Conservation (phyloP, 352 stramenopile species). For the Phytophthora crassamura region DNA sequence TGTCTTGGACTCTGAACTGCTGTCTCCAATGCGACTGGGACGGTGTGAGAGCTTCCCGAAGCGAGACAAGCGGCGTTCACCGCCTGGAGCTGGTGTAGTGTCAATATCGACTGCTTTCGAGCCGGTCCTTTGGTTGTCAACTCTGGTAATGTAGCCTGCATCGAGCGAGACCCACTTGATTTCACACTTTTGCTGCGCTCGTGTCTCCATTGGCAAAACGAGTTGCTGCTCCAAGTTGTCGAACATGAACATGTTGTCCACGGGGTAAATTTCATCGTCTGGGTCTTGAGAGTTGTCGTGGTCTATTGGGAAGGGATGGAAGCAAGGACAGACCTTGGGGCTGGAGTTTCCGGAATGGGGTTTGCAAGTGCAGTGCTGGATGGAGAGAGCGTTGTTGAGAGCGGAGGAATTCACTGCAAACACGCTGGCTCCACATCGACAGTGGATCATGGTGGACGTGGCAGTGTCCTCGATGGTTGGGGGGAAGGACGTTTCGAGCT, state of each 20-base stretch:
- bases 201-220: slow-evolving; percentile 44
- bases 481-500: slow-evolving; percentile 34
- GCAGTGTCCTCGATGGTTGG: slow-evolving; percentile 20
- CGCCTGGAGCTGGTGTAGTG: not conserved
- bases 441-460: slow-evolving; percentile 36
- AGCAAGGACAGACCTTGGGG: slow-evolving; percentile 22
- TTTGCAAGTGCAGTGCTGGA: slow-evolving; percentile 34
- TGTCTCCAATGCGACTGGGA: not conserved
- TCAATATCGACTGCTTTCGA: too few species aligned
- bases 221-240: slow-evolving; percentile 44
- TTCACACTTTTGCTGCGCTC: slow-evolving; percentile 21
- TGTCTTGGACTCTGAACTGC: not conserved
- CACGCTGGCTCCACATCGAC: slow-evolving; percentile 54
- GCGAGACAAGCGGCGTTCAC: slow-evolving; percentile 12
- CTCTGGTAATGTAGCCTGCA: slow-evolving; percentile 26
- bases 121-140: not conserved
- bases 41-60: slow-evolving; percentile 17
- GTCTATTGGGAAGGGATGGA: slow-evolving; percentile 45
- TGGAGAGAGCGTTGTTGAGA: slow-evolving; percentile 18
- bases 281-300: slow-evolving; percentile 9
- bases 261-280: slow-evolving; percentile 28
- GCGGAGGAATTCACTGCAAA: slow-evolving; percentile 26
- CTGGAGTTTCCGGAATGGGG: not conserved
- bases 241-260: slow-evolving; percentile 35
- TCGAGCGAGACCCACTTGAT: slow-evolving; percentile 50